Base-by-base conservation (phyloP, 148 eudicot species). In the Rhododendron molle region DNA sequence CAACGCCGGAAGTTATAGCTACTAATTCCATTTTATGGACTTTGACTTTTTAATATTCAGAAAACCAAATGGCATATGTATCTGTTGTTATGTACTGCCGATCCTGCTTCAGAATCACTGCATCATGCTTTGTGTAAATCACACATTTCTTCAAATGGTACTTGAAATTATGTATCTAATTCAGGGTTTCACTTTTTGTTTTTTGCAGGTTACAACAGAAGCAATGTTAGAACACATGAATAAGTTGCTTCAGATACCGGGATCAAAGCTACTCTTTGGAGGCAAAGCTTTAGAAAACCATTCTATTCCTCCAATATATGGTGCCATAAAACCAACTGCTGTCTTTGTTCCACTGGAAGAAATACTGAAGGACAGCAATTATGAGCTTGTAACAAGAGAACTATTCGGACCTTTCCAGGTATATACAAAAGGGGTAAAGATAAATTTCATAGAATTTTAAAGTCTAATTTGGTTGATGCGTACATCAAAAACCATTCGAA, bases 291-390 rank as follows among this genome's bases (percentile, higher is more conserved):
- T 97, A 87, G 90, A 94, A 84, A 93, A 93, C 88, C 99, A 97
- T 86, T 83, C 89, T 18, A 93, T 97, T 89, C 99, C 99, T 38
- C 34, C 87, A 43, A 86, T 97, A 49, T 97, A 97, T 85, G 99
- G 99, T 76, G 99, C 98, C 71, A 88, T 97, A 65, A 93, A 94
- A 89, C 98, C 99, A 43, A 97, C 98, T 86, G 98, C 99, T 44
- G 90, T 97, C 16, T 97, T 92, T 88, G 90, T 97, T 87, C 98
- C 99, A 7, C 89, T 97, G 28, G 98, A 94, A 84, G 98, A 95
- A 91, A 93, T 97, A 60, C 88, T 97, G 60, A 95, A 97, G 89
- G 96, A 91, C 23, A 80, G 86, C 50, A 95, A 93, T 84, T 97
- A 91, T 85, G 93, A 94, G 79, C 95, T 97, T 3, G 96, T 95